Percentiles rank a stretch among this genome's conserved stretches.
These are phyloP conservation scores for Striga hermonthica DNA, from an alignment of 305 asterid species.

Conservation along the genomic window DNA sequence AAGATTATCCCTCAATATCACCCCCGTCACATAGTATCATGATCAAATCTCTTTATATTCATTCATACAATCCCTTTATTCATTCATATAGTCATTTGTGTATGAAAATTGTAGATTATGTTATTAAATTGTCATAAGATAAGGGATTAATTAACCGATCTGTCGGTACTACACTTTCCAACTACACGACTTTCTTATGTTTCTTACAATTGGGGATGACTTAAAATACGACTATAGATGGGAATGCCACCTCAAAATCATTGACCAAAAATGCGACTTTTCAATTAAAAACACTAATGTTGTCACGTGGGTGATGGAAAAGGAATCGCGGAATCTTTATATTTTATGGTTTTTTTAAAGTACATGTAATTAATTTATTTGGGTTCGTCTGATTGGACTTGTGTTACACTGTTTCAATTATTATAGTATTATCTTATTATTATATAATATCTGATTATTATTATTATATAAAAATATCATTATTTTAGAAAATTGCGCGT, in stretches of 20 bases:
- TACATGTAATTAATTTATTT: not conserved
- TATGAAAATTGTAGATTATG: too few relatives aligned
- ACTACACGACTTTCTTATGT: slow-evolving; percentile 24
- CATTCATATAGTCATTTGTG: too few relatives aligned
- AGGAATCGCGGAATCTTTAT: slow-evolving; percentile 35
- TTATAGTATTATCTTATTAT: slow-evolving; percentile 23
- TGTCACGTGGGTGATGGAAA: slow-evolving; percentile 30
- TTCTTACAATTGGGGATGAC: slow-evolving; percentile 35
- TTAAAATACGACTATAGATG: slow-evolving; percentile 33
- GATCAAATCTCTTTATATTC: too few relatives aligned
- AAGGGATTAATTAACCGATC: slow-evolving; percentile 6
- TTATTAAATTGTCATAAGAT: slow-evolving; percentile 1
- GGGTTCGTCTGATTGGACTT: slow-evolving; percentile 31
- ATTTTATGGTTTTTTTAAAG: slow-evolving; percentile 18
- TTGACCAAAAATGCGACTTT: slow-evolving; percentile 34
- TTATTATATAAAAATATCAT: slow-evolving; percentile 29
- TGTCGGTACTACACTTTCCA: slow-evolving; percentile 39
- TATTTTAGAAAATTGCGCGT: slow-evolving; percentile 32
- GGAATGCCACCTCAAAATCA: slow-evolving; percentile 36
- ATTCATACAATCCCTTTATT: too few relatives aligned
- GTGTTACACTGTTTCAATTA: not conserved
- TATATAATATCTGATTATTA: slow-evolving; percentile 35
- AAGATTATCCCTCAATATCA: too few relatives aligned
- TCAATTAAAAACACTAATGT: slow-evolving; percentile 11
- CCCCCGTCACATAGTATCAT: too few relatives aligned